A percentile compares a stretch with the other conserved stretches of the same genome.
These are phyloP conservation scores for Erodium texanum DNA, from an alignment of 441 rosid genomes.

Conservation along the genomic window DNA sequence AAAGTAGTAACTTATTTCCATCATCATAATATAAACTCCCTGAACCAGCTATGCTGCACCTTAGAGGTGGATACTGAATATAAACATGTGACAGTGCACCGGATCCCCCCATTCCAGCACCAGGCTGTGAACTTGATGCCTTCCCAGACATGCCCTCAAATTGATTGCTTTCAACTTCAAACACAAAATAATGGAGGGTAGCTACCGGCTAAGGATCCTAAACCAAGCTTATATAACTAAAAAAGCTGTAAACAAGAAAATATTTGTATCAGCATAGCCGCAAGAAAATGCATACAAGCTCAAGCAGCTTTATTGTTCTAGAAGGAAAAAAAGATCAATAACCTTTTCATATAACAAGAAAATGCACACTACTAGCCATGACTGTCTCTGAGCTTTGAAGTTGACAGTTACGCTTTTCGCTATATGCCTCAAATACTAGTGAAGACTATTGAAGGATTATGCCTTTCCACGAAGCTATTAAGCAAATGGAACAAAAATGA, in stretches of 20 bases:
- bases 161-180: constrained; percentile 23
- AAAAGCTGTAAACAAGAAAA: constrained; percentile 1
- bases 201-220: constrained; percentile 1
- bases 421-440: constrained; percentile 12
- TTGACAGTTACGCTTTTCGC: constrained; percentile 7
- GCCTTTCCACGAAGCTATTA: constrained; percentile 57
- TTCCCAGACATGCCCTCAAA: constrained; percentile 38
- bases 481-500: constrained; percentile 16
- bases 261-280: constrained; percentile 10
- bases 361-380: not conserved
- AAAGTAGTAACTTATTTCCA: constrained; percentile 62
- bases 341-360: too few species aligned
- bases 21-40: constrained; percentile 81
- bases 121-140: constrained; percentile 58
- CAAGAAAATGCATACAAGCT: constrained; percentile 5
- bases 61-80: constrained; percentile 58
- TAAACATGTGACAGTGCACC: constrained; percentile 84
- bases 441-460: constrained; percentile 21
- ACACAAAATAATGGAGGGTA: constrained; percentile 4
- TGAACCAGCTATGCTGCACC: constrained; percentile 57
- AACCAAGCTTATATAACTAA: not conserved
- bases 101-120: constrained; percentile 46
- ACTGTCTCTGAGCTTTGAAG: constrained; percentile 9
- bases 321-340: not conserved
- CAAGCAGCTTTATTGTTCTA: not conserved